Evolutionary conservation across 495 filamentous ascomycete genomes (phyloP), one percentile per base, ranked within the genome.

Genomic region (Penicillium verhagenii): DNA sequence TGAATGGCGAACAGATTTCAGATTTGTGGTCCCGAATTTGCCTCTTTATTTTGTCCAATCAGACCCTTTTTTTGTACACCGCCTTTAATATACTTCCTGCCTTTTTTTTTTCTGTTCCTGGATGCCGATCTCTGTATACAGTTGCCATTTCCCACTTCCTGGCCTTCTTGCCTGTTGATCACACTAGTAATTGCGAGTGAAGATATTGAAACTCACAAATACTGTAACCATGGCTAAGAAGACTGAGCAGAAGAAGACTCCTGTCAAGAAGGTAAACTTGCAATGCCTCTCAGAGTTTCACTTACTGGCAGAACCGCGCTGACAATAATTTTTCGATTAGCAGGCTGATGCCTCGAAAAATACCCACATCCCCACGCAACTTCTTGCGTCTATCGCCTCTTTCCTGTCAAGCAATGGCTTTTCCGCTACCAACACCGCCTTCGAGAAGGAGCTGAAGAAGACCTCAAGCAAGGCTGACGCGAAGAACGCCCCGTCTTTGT

Each of bases 321-420:
- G 50, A 64, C 55, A 47, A 38, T 24, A 25, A 26, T 37, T 16
- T 47, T 28, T 49, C 3, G 28, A 48, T 33, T 46, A 3, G 39
- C 31, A 63, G 60, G 46, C 58, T 42, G 63, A 64, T 37, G 25
- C 54, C 37, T 37, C 35, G 46, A 61, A 65, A 42, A 49, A 47
- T 48, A 49, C 50, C 50, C 46, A 57, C 21, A 57, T 72, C n/a
- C 79, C 86, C 9, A 57, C 78, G 18, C 79, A 84, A 62, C 70
- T 92, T 14, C 64, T 90, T 55, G 79, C 82, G 37, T 74, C 89
- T n/a, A 78, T 92, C 57, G 80, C 82, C 26, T 71, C 74, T 13
- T 91, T 90, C 70, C 76, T 92, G 26, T 74, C 79, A 56, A 81
- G 86, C 37, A 80, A 86, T 65, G 82, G 83, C 26, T 89, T 87